Evolutionary conservation across 164 flowering plant genomes (phyloP).

Genomic region (Tetracentron sinense): DNA sequence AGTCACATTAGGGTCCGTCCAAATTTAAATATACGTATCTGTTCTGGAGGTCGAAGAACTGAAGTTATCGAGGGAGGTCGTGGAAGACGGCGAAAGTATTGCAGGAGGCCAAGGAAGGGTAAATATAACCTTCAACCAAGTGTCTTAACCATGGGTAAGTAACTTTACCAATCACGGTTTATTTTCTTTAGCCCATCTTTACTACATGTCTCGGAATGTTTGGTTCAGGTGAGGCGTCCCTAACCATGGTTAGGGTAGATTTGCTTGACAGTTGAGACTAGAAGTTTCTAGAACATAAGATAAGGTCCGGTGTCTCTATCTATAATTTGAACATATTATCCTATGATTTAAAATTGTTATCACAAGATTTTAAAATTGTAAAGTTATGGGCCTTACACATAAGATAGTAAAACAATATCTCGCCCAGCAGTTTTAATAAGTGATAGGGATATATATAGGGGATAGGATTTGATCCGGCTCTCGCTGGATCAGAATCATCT

Average conservation of each 20-base stretch:
- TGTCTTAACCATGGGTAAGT: neutral
- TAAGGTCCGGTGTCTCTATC: conserved; percentile 1
- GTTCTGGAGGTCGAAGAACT: neutral
- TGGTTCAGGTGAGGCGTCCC: too few species aligned
- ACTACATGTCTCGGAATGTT: neutral
- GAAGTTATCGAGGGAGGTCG: neutral
- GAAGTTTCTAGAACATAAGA: conserved; percentile 9
- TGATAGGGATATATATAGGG: neutral
- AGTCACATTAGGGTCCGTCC: neutral
- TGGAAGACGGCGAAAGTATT: conserved; percentile 13
- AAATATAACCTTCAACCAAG: neutral
- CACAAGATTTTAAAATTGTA: too few species aligned
- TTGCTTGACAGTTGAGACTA: neutral
- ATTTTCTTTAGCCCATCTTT: too few species aligned
- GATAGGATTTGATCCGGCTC: too few species aligned
- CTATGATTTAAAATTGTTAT: neutral
- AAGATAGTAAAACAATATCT: neutral
- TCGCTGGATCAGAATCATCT: too few species aligned
- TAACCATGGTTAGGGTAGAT: conserved; percentile 5
- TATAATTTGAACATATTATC: neutral
- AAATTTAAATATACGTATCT: conserved; percentile 2
- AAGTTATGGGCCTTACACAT: too few species aligned
- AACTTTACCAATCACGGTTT: neutral
- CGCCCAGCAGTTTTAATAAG: neutral
- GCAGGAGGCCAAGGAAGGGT: neutral